phyloP scores from a whole-genome alignment of 306 rosid genomes.

The Luffa acutangula region DNA sequence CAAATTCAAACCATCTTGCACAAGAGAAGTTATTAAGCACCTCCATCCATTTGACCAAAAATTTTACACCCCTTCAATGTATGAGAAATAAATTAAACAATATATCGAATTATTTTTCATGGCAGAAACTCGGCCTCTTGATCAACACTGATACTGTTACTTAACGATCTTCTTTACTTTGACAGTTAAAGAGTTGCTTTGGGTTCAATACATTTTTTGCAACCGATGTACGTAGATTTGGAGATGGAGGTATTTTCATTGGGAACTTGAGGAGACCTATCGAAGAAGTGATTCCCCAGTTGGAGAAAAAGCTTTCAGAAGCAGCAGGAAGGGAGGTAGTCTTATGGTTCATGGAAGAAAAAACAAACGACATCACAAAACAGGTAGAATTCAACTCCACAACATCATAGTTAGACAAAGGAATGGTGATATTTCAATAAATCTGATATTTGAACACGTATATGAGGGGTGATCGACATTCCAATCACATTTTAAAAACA shows the following conservation, averaged over 20 bases:
- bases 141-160: neutral
- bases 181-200: slow-evolving; percentile 73
- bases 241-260: slow-evolving; percentile 88
- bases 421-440: neutral
- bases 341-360: slow-evolving; percentile 87
- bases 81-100: too few relatives aligned
- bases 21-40: neutral
- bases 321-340: slow-evolving; percentile 75
- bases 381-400: slow-evolving; percentile 38
- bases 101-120: neutral
- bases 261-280: slow-evolving; percentile 88
- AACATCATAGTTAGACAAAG: neutral
- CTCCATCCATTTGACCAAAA: too few relatives aligned
- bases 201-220: slow-evolving; percentile 86
- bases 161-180: slow-evolving; percentile 7
- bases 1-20: neutral
- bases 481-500: neutral
- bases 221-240: slow-evolving; percentile 85
- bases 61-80: too few relatives aligned
- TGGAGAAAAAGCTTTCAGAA: slow-evolving; percentile 78
- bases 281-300: slow-evolving; percentile 74
- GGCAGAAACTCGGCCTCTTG: neutral
- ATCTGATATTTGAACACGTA: neutral
- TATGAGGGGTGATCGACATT: neutral
- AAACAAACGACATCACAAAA: slow-evolving; percentile 61